Percentiles rank a stretch among this genome's conserved stretches.
Evolutionary conservation across 495 filamentous ascomycete species (phyloP).

Genomic region (Cairneyella variabilis): DNA sequence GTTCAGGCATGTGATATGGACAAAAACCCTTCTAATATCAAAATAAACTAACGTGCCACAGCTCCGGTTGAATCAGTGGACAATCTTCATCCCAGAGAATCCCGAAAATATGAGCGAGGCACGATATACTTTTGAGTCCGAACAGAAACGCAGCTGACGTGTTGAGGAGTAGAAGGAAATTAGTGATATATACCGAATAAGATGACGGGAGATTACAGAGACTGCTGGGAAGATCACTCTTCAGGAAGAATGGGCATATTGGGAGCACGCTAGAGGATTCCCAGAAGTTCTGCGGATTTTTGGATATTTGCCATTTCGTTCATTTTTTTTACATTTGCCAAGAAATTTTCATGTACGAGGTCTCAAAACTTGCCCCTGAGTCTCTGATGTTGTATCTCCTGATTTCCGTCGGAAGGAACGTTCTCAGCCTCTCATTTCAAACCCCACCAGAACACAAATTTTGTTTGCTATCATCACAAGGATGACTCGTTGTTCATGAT

Average conservation of each 20-base stretch:
- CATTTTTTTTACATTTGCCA: neutral
- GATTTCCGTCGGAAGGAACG: too few species aligned
- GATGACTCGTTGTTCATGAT: neutral
- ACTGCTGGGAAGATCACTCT: neutral
- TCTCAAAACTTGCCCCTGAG: neutral
- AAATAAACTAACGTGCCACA: neutral
- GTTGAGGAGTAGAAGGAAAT: neutral
- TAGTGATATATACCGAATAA: neutral
- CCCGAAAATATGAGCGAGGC: neutral
- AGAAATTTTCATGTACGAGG: neutral
- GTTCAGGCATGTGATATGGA: neutral
- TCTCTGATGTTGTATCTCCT: neutral
- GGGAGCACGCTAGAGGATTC: neutral
- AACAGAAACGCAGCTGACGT: neutral
- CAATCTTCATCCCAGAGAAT: neutral
- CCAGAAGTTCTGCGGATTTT: neutral
- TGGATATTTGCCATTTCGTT: too few species aligned
- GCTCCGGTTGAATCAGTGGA: conserved; percentile 1
- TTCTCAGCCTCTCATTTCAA: too few species aligned
- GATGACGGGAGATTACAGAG: too few species aligned
- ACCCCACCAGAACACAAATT: neutral
- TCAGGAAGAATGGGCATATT: neutral
- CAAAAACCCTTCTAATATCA: neutral
- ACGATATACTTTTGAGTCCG: neutral
- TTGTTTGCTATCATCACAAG: neutral